A percentile compares a stretch with the other conserved stretches of the same genome.
These are phyloP conservation scores for Saturnispora halmiae DNA, from an alignment of 805 yeast species.

Conservation along the genomic window DNA sequence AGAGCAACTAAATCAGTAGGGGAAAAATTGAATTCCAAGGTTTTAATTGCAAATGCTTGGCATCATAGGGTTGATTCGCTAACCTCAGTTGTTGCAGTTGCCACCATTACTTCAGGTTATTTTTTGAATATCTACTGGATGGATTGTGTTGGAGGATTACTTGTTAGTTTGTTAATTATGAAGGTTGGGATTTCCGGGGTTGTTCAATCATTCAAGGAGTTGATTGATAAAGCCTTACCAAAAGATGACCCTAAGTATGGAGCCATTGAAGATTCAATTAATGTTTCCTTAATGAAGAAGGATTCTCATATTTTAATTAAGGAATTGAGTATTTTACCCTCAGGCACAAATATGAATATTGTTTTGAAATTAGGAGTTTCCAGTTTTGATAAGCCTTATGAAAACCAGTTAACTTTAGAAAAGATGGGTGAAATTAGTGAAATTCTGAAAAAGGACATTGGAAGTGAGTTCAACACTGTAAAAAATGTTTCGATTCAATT, in stretches of 20 bases:
- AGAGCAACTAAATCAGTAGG: constrained; percentile 80
- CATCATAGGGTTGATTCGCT: constrained; percentile 93
- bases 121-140: constrained; percentile 71
- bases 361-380: constrained; percentile 26
- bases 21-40: constrained; percentile 68
- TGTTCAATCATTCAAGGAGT: constrained; percentile 58
- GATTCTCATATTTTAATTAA: constrained; percentile 28
- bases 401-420: constrained; percentile 25
- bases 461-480: constrained; percentile 28
- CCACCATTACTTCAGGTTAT: constrained; percentile 80
- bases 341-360: constrained; percentile 46
- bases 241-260: constrained; percentile 41
- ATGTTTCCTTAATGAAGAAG: constrained; percentile 26
- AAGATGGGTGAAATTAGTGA: constrained; percentile 27
- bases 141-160: constrained; percentile 85
- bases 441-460: constrained; percentile 24
- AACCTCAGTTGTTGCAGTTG: constrained; percentile 83
- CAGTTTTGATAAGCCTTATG: constrained; percentile 25
- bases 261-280: constrained; percentile 31
- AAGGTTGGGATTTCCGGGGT: constrained; percentile 79
- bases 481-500: constrained; percentile 29
- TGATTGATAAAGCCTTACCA: constrained; percentile 64
- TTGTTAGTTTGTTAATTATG: constrained; percentile 74
- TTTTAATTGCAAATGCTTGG: constrained; percentile 95
- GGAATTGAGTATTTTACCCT: constrained; percentile 38